Evolutionary conservation across 805 yeast genomes (phyloP).

Genomic region (Cyberlindnera japonica): DNA sequence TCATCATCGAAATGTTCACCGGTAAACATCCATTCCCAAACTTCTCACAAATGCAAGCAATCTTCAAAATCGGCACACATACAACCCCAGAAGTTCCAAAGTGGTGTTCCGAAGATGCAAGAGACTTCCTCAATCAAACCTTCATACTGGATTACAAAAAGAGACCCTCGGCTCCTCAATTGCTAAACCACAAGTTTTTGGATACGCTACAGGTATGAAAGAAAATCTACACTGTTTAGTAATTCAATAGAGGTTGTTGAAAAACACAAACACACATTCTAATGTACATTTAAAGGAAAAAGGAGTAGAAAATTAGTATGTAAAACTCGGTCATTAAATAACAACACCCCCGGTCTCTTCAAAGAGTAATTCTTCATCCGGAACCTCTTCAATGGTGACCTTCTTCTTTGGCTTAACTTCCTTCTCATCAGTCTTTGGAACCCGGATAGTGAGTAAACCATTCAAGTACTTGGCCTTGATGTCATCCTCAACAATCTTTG

Average conservation of each 20-base stretch:
- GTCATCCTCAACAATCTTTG: constrained; percentile 48
- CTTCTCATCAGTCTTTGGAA: constrained; percentile 42
- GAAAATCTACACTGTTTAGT: too few species aligned
- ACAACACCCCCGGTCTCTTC: constrained; percentile 34
- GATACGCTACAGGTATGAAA: constrained; percentile 12
- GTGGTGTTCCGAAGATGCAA: constrained; percentile 64
- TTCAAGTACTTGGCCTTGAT: constrained; percentile 51
- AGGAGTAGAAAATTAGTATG: too few species aligned
- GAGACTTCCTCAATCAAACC: constrained; percentile 59
- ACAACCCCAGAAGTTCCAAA: constrained; percentile 77
- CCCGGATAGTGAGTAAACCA: constrained; percentile 49
- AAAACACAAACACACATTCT: not conserved
- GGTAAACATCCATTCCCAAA: constrained; percentile 96
- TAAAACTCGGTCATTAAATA: too few species aligned
- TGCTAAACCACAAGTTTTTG: constrained; percentile 63
- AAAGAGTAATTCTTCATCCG: constrained; percentile 43
- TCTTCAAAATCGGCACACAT: constrained; percentile 87
- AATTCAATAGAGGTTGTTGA: not conserved
- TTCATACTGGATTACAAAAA: constrained; percentile 72
- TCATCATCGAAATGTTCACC: constrained; percentile 91
- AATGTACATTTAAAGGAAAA: too few species aligned
- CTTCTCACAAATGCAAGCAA: constrained; percentile 94
- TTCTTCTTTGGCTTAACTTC: constrained; percentile 40
- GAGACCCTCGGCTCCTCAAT: constrained; percentile 70
- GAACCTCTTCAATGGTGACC: constrained; percentile 44